Base-by-base conservation (phyloP, 805 yeast genomes). In the Candida hungchunana region DNA sequence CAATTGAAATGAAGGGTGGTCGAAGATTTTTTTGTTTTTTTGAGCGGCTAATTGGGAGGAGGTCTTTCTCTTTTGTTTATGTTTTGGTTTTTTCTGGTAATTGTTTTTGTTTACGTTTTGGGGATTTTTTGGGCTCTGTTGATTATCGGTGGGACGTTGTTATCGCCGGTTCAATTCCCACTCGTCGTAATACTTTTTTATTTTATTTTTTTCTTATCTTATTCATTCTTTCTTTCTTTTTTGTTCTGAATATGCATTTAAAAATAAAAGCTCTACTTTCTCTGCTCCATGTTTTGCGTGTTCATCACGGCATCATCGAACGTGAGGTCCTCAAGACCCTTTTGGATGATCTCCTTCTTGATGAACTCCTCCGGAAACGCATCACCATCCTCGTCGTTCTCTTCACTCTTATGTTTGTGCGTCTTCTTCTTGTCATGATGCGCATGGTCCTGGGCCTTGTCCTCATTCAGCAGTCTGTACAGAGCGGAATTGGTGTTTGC, bases 401-500 rank as follows among this genome's bases (percentile, higher is more conserved):
- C 42, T 3, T 25, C 27, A 2, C 24, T 38, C 5, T 25, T 26
- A 4, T 35, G 32, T 8, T 38, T 40, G 18, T 44, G 34, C 25
- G 39, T 36, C 20, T 39, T 32, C 36, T 31, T 35, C 31, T 40
- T 38, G 8, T 34, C 34, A 3, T 31, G 22, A 14, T 18, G 26
- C 11, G 36, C 38, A 7, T 39, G 35, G 5, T 40, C 38, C 9
- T 44, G 43, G 18, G 27, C 26, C 22, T 46, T 48, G 21, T 59
- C 64, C 42, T 66, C 71, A 35, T 61, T 60, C 31, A 66, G 40
- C 13, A 66, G 41, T 38, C 62, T 61, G 29, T 58, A 64, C 26
- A 66, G 44, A 18, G 61, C 66, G 46, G 70, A 64, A 18, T 55
- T 48, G 19, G 61, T 56, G 38, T 82, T 61, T 17, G 66, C 61